Base-by-base conservation (phyloP, 176 grass and related monocot species). In the Pontederia paniculata region DNA sequence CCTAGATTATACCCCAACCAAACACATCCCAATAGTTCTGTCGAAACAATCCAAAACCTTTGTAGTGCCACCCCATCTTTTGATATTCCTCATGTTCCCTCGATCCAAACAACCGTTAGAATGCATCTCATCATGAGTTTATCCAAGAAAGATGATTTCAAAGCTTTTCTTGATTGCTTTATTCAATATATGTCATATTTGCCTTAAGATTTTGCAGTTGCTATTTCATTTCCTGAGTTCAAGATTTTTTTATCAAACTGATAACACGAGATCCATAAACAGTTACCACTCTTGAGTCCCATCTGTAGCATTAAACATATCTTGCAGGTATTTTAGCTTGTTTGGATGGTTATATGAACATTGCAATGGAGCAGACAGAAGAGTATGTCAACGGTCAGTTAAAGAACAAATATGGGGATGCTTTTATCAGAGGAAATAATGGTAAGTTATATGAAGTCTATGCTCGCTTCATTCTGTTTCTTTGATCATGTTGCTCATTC, bases 401-500 rank as follows among this genome's bases (percentile, higher is more conserved):
- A 12, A 72, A 72, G 23, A 72, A 72, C 17, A 72, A 79, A 60
- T 79, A 73, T 16, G 77, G 77, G 9, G 77, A 79, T 42, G 77
- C 77, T 25, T 79, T 79, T 50, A 79, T 79, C 25, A 73, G 77
- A 66, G 77, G 77, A 49, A 79, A 79, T 62, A 79, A 79, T 17
- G 77, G 77, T 79, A 62, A 41, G 3, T 1, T 9, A 23, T 16
- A 45, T 5, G 15, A 1, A 23, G 12, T 61, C 8, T 28, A 31
- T 37, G 2, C 31, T 21, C 10, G 8, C 47, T n/a, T 72, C 47
- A 9, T 53, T 23, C 17, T 43, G 14, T 53, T 28, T 10, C 10
- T 15, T 9, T 52, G 25, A 12, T n/a, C 18, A 25, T 2, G 1
- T 16, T 47, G 63, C 45, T 56, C 21, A 68, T 48, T 52, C 45